A percentile compares a stretch with the other conserved stretches of the same genome.
These are phyloP conservation scores for Dactylellina parvicollis DNA, from an alignment of 2,329 filamentous ascomycete species.

Conservation along the genomic window DNA sequence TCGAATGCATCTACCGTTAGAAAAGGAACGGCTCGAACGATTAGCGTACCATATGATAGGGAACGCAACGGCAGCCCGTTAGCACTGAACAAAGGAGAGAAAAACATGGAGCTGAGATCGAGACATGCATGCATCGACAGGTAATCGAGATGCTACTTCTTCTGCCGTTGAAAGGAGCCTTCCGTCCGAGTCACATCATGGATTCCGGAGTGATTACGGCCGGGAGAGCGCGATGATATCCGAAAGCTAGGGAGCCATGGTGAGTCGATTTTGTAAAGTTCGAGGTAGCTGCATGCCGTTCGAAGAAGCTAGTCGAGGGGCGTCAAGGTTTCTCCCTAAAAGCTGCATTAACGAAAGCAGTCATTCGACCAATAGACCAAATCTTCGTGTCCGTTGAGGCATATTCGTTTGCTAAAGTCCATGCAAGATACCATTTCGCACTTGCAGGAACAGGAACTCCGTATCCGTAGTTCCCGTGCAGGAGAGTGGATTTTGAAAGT, in stretches of 20 bases:
- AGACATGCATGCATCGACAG: conserved; percentile 44
- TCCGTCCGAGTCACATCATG: conserved; percentile 13
- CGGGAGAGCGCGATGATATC: conserved; percentile 23
- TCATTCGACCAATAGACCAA: conserved; percentile 26
- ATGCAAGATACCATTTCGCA: conserved; percentile 20
- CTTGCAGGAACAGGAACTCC: conserved; percentile 3
- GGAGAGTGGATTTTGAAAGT: conserved; percentile 1
- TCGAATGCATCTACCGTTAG: conserved; percentile 22
- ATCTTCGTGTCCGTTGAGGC: conserved; percentile 27
- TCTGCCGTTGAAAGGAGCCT: neutral
- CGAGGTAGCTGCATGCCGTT: conserved; percentile 1
- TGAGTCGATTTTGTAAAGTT: conserved; percentile 1
- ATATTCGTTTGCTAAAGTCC: conserved; percentile 20
- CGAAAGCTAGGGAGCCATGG: neutral
- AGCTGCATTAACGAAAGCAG: conserved; percentile 19
- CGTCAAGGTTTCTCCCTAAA: conserved; percentile 29
- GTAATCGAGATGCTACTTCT: conserved; percentile 24
- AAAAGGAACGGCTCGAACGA: conserved; percentile 45
- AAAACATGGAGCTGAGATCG: conserved; percentile 41
- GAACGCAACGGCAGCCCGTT: neutral
- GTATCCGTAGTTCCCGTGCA: neutral
- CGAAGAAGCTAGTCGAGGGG: conserved; percentile 16
- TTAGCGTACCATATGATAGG: conserved; percentile 29
- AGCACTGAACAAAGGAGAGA: conserved; percentile 11
- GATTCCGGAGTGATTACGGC: conserved; percentile 22